A percentile compares a stretch with the other conserved stretches of the same genome.
These are phyloP conservation scores for Handroanthus guayacan DNA, from an alignment of 257 asterid genomes.

Conservation along the genomic window DNA sequence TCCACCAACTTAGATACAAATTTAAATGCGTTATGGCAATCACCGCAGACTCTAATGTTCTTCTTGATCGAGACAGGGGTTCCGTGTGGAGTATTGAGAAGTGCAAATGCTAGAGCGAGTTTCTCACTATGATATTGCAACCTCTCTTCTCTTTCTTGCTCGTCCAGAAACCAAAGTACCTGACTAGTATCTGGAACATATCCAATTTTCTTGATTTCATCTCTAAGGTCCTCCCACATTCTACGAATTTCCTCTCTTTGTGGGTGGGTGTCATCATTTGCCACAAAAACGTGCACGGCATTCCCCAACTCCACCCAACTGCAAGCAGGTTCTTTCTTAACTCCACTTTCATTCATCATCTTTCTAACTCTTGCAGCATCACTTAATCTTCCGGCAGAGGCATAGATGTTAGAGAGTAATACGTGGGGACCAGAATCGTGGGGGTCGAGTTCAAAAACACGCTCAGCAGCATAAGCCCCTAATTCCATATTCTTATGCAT, in stretches of 20 bases:
- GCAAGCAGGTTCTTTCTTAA: slow-evolving; percentile 89
- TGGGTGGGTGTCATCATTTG: slow-evolving; percentile 76
- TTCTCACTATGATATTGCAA: slow-evolving; percentile 81
- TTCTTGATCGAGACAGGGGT: slow-evolving; percentile 72
- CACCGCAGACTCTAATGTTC: slow-evolving; percentile 88
- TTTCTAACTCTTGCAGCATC: slow-evolving; percentile 85
- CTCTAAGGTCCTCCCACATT: slow-evolving; percentile 65
- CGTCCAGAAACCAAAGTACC: slow-evolving; percentile 68
- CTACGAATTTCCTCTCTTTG: slow-evolving; percentile 57
- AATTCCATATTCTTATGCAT: slow-evolving; percentile 73
- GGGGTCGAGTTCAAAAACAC: slow-evolving; percentile 81
- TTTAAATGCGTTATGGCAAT: slow-evolving; percentile 77
- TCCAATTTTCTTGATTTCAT: slow-evolving; percentile 65
- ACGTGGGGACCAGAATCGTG: slow-evolving; percentile 83
- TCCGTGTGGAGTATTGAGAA: slow-evolving; percentile 58
- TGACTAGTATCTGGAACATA: slow-evolving; percentile 81
- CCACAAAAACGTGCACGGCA: slow-evolving; percentile 70
- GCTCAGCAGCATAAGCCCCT: slow-evolving; percentile 81
- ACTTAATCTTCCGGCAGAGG: slow-evolving; percentile 66
- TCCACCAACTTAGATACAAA: slow-evolving; percentile 64
- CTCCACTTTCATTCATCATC: slow-evolving; percentile 76
- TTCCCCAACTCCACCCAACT: slow-evolving; percentile 92
- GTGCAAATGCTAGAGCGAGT: slow-evolving; percentile 82
- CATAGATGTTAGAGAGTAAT: slow-evolving; percentile 74
- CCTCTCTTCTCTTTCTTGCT: slow-evolving; percentile 72